phyloP scores from a whole-genome alignment of 805 yeast genomes.

The Kodamaea fukazawae region DNA sequence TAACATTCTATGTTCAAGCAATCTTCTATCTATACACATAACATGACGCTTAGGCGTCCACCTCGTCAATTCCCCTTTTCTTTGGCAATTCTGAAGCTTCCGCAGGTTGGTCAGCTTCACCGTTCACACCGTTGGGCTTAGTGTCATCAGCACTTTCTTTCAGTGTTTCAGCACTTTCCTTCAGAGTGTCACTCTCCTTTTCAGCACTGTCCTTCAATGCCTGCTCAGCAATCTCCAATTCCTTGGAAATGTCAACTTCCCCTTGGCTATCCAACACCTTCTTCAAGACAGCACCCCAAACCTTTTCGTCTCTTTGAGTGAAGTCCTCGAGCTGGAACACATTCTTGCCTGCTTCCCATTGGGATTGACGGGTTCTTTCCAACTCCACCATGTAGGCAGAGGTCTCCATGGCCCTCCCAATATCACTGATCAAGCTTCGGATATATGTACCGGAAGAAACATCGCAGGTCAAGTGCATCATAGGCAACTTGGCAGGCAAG shows the following conservation, averaged over 20 bases:
- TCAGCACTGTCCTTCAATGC: conserved; percentile 9
- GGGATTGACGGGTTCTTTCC: conserved; percentile 71
- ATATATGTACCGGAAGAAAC: conserved; percentile 97
- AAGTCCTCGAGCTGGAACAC: conserved; percentile 70
- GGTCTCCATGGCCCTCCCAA: conserved; percentile 76
- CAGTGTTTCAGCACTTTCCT: conserved; percentile 1
- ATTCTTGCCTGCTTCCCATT: conserved; percentile 73
- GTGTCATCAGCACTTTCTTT: conserved; percentile 5
- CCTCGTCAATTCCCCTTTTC: conserved; percentile 9
- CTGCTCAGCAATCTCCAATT: conserved; percentile 15
- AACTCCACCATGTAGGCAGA: conserved; percentile 87
- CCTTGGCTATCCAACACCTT: conserved; percentile 46
- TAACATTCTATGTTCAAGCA: neutral
- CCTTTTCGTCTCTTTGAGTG: conserved; percentile 51
- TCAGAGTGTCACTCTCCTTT: conserved; percentile 2
- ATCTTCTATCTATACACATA: neutral
- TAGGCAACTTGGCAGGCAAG: conserved; percentile 55
- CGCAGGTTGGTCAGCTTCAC: neutral
- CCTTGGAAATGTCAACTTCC: conserved; percentile 24
- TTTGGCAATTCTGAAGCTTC: conserved; percentile 3
- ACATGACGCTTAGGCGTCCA: conserved; percentile 1
- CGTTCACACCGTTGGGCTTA: too few species aligned
- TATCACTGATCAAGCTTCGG: conserved; percentile 83
- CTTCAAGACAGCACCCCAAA: conserved; percentile 69
- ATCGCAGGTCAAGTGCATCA: conserved; percentile 67